Evolutionary conservation across 495 filamentous ascomycete species (phyloP).

Genomic region (Aspergillus panamensis): DNA sequence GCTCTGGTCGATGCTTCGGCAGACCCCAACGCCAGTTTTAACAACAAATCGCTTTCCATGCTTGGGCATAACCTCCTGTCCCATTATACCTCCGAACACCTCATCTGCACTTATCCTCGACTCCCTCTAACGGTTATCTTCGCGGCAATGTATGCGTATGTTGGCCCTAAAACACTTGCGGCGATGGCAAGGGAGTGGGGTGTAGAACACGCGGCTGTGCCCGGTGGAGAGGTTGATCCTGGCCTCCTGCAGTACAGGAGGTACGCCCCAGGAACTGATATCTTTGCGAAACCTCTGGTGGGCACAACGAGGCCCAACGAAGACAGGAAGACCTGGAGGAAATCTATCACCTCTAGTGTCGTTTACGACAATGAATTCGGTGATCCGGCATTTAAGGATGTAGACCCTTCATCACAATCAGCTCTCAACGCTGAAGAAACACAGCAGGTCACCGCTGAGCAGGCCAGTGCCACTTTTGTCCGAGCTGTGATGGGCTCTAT

Average conservation of each 20-base stretch:
- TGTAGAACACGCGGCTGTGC: constrained; percentile 75
- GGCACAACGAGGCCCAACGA: constrained; percentile 39
- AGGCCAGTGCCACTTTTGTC: constrained; percentile 63
- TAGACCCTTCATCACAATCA: constrained; percentile 18
- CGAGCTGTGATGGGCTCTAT: constrained; percentile 78
- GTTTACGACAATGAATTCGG: constrained; percentile 81
- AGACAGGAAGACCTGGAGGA: constrained; percentile 57
- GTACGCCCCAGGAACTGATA: constrained; percentile 53
- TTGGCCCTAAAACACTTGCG: constrained; percentile 65
- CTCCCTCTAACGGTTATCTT: constrained; percentile 79
- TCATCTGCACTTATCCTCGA: constrained; percentile 83
- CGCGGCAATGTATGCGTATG: constrained; percentile 78
- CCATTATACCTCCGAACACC: constrained; percentile 82
- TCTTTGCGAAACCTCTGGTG: constrained; percentile 17
- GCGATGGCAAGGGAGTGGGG: constrained; percentile 81
- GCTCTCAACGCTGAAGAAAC: constrained; percentile 17
- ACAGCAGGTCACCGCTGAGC: constrained; percentile 40
- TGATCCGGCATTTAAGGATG: constrained; percentile 43
- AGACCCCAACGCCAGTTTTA: constrained; percentile 69
- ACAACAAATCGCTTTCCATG: constrained; percentile 75
- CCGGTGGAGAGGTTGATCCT: constrained; percentile 87
- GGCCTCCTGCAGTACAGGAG: constrained; percentile 81
- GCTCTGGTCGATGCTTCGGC: constrained; percentile 81
- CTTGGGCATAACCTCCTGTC: constrained; percentile 79
- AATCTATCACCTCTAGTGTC: constrained; percentile 65